Conservation (phyloP, 148 eudicot species). For the Amaranthus cruentus region DNA sequence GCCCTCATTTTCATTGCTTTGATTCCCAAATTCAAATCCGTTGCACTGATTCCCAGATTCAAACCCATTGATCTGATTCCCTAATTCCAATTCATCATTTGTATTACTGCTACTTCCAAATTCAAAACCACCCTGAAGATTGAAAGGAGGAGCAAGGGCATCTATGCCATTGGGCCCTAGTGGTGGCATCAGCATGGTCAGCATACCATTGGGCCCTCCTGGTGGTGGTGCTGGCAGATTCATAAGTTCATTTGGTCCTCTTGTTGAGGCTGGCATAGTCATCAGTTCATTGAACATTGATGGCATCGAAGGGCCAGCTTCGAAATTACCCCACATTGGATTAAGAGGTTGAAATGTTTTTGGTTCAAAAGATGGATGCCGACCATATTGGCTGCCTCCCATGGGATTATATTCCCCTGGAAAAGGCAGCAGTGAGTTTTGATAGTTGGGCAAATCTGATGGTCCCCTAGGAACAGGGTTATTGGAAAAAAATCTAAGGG, state of each 20-base stretch:
- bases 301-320: not conserved
- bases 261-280: no score
- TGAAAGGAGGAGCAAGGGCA: not conserved
- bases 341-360: not conserved
- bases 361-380: not conserved
- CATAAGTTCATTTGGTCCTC: no score
- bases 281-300: not conserved
- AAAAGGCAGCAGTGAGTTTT: not conserved
- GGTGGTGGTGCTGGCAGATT: no score
- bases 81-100: not conserved
- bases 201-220: no score
- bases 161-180: not conserved
- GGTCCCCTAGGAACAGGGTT: not conserved
- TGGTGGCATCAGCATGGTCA: no score
- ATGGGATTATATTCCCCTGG: conserved; percentile 6
- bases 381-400: conserved; percentile 2
- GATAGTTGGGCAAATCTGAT: not conserved
- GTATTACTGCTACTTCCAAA: conserved; percentile 4
- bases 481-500: not conserved
- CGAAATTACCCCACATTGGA: not conserved
- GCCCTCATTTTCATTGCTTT: no score
- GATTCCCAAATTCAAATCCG: not conserved
- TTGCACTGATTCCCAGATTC: not conserved
- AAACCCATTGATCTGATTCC: not conserved
- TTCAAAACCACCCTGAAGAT: conserved; percentile 5